phyloP scores from a whole-genome alignment of 2,329 filamentous ascomycete genomes.

The Diaporthe ilicicola region DNA sequence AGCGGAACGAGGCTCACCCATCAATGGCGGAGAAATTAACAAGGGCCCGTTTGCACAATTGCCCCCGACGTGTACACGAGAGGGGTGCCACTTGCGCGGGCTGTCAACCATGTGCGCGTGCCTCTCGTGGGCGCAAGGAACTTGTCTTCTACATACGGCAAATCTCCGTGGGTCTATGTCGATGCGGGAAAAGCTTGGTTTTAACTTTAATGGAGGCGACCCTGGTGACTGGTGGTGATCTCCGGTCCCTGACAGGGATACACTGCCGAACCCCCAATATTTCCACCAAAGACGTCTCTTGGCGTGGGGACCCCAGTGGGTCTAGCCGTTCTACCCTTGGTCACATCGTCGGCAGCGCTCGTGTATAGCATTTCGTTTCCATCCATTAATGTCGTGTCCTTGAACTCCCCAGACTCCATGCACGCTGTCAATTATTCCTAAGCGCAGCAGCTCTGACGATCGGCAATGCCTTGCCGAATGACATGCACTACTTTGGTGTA shows the following conservation, averaged over 20 bases:
- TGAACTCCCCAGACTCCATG: too few species aligned
- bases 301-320: neutral
- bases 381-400: neutral
- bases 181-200: conserved; percentile 11
- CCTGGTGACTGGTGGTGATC: conserved; percentile 1
- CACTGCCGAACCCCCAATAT: neutral
- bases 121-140: neutral
- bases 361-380: neutral
- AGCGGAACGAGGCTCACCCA: neutral
- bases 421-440: too few species aligned
- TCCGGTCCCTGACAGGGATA: conserved; percentile 19
- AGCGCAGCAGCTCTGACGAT: neutral
- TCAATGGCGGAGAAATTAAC: conserved; percentile 22
- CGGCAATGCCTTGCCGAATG: neutral
- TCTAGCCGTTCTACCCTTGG: neutral
- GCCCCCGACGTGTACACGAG: neutral
- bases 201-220: neutral
- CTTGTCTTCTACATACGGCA: neutral
- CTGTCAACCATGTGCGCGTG: neutral
- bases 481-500: too few species aligned
- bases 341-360: neutral
- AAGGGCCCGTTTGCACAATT: neutral
- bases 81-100: neutral
- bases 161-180: conserved; percentile 13
- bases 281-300: conserved; percentile 21